Conservation (phyloP, 805 yeast genomes). For the Candida boleticola region DNA sequence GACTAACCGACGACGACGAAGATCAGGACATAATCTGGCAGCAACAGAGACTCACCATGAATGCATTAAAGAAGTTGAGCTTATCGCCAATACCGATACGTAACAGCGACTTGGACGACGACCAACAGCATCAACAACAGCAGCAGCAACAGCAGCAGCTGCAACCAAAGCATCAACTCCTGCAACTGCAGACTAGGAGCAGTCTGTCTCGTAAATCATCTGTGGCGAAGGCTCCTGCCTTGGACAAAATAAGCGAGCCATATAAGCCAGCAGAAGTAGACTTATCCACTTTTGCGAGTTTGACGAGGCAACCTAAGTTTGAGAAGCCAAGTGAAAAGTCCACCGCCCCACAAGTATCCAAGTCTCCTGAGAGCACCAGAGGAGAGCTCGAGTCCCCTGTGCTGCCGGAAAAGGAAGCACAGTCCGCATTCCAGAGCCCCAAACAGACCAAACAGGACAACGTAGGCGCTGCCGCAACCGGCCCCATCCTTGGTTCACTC, state of each 20-base stretch:
- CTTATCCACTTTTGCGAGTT: conserved; percentile 41
- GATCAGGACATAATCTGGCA: conserved; percentile 37
- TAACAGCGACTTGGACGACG: conserved; percentile 19
- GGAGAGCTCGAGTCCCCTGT: not conserved
- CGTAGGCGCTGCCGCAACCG: not conserved
- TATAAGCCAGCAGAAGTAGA: conserved; percentile 48
- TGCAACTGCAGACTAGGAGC: not conserved
- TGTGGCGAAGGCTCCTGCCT: conserved; percentile 4
- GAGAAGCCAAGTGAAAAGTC: not conserved
- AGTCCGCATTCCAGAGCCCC: not conserved
- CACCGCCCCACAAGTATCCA: not conserved
- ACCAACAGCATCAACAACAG: not conserved
- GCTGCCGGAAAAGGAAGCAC: not conserved
- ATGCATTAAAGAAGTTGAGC: conserved; percentile 42
- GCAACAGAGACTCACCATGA: conserved; percentile 41
- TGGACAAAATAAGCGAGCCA: conserved; percentile 21
- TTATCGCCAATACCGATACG: conserved; percentile 40
- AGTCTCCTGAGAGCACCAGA: not conserved
- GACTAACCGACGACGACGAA: conserved; percentile 22
- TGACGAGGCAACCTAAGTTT: conserved; percentile 41
- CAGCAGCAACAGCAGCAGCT: not conserved
- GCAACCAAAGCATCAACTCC: conserved; percentile 1
- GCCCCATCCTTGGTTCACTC: not conserved
- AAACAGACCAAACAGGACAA: not conserved
- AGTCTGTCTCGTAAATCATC: conserved; percentile 5